These are phyloP conservation scores for Quercus ilex DNA, from an alignment of 306 rosid species.

Conservation along the genomic window DNA sequence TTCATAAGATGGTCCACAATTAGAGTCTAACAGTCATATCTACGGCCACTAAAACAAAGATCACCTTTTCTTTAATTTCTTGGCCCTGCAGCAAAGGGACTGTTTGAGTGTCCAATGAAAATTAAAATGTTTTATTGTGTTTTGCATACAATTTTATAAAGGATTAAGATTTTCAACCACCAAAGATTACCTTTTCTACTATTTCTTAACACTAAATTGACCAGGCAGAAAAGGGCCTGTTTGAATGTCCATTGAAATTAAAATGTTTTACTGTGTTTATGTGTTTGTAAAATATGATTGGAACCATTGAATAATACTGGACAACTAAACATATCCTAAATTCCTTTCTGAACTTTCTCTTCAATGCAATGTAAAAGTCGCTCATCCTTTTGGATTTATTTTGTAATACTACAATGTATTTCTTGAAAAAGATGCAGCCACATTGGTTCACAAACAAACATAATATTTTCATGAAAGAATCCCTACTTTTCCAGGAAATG, in stretches of 20 bases:
- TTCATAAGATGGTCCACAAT: not conserved
- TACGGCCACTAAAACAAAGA: not conserved
- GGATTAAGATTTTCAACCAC: not conserved
- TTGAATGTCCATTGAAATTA: not conserved
- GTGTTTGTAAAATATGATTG: not conserved
- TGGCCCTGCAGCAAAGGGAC: not conserved
- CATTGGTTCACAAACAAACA: not conserved
- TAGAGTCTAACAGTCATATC: not conserved
- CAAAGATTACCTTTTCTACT: not conserved
- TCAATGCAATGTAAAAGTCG: not conserved
- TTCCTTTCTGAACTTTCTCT: not conserved
- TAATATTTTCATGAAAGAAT: conserved; percentile 10
- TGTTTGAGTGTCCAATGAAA: not conserved
- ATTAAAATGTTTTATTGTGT: not conserved
- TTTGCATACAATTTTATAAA: not conserved
- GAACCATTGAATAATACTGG: not conserved
- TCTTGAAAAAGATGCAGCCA: conserved; percentile 14
- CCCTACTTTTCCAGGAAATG: conserved; percentile 81
- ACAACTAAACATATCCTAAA: not conserved
- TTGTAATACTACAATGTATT: not conserved
- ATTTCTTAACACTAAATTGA: too few relatives aligned
- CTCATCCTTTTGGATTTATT: not conserved
- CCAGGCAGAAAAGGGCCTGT: too few relatives aligned
- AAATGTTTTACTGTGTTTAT: not conserved
- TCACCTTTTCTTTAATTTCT: not conserved